Evolutionary conservation across 352 stramenopile species (phyloP), one percentile per base, ranked within the genome.

Genomic region (Phytophthora ramorum): DNA sequence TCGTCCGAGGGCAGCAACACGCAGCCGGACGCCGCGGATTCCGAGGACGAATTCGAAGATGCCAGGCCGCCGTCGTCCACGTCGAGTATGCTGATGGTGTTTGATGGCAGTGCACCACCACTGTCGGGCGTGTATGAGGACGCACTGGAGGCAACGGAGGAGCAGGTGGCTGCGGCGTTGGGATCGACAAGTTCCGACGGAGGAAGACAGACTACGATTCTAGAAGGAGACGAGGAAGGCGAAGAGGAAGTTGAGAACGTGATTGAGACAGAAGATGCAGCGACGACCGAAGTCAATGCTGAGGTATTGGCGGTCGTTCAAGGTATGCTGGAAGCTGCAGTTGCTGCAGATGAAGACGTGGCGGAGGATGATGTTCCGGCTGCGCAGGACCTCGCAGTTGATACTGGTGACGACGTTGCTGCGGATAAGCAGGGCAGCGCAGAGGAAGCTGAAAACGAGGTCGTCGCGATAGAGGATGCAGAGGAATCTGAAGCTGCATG

Each of bases 31-130:
- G 48, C 19, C 16, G 45, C 10, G 8, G 69, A 77, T 10, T 74
- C 64, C 1, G 69, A 77, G 32, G 69, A 76, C 22, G 69, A 77
- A 47, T 77, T 73, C 28, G 34, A 44, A 37, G 69, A 77, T 46
- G 69, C 64, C 22, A 22, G 65, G 38, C 64, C 69, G n/a, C 35
- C 58, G 19, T 73, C 52, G 38, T 71, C 66, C 2, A 70, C 59
- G 12, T 40, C 43, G 2, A 44, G 40, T 4, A 32, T 60, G 32
- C 5, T 50, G 20, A 10, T 64, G 43, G n/a, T 20, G 1, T 66
- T 66, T 51, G 64, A 59, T n/a, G 37, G 30, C n/a, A 26, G 7
- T 28, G 26, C 28, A n/a, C 40, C 69, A 9, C 63, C 63, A 1
- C 16, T 63, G 4, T 64, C 63, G 7, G 45, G 66, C 4, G 58